Percentiles rank a stretch among this genome's conserved stretches.
These are phyloP conservation scores for Punctularia strigosozonata DNA, from an alignment of 768 basidiomycete genomes.

Conservation along the genomic window DNA sequence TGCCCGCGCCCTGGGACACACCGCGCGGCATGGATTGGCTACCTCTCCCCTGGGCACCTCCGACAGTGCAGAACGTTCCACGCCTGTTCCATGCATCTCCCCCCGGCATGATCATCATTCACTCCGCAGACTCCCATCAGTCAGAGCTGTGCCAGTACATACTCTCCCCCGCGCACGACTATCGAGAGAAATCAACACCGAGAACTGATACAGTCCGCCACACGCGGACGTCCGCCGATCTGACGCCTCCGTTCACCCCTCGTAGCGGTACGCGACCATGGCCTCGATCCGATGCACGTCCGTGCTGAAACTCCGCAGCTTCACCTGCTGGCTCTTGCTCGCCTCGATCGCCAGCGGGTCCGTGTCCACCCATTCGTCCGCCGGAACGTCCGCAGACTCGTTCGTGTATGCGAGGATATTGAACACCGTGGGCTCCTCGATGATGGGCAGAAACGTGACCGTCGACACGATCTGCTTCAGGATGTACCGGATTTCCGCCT, in stretches of 20 bases:
- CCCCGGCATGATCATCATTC: too few relatives aligned
- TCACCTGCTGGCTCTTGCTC: constrained; percentile 87
- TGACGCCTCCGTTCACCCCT: constrained; percentile 50
- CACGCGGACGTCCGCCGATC: too few relatives aligned
- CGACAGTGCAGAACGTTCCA: too few relatives aligned
- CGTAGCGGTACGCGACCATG: constrained; percentile 95
- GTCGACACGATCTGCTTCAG: constrained; percentile 97
- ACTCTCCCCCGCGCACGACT: too few relatives aligned
- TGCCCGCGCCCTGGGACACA: too few relatives aligned
- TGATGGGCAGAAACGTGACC: constrained; percentile 91
- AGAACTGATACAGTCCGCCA: too few relatives aligned
- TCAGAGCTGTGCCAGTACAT: too few relatives aligned
- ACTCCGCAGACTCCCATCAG: too few relatives aligned
- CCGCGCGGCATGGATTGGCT: too few relatives aligned
- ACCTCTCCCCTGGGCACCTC: too few relatives aligned
- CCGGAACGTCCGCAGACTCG: constrained; percentile 85
- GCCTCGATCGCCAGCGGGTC: constrained; percentile 89
- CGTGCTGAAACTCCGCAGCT: constrained; percentile 92
- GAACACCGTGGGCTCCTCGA: constrained; percentile 93
- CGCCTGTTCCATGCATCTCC: too few relatives aligned
- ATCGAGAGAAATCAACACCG: too few relatives aligned
- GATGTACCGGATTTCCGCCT: constrained; percentile 94
- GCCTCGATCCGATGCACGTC: constrained; percentile 97
- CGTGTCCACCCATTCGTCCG: constrained; percentile 92
- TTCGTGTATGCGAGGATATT: constrained; percentile 95